These are phyloP conservation scores for Golubevia pallescens DNA, from an alignment of 1,284 basidiomycete genomes.

Conservation along the genomic window DNA sequence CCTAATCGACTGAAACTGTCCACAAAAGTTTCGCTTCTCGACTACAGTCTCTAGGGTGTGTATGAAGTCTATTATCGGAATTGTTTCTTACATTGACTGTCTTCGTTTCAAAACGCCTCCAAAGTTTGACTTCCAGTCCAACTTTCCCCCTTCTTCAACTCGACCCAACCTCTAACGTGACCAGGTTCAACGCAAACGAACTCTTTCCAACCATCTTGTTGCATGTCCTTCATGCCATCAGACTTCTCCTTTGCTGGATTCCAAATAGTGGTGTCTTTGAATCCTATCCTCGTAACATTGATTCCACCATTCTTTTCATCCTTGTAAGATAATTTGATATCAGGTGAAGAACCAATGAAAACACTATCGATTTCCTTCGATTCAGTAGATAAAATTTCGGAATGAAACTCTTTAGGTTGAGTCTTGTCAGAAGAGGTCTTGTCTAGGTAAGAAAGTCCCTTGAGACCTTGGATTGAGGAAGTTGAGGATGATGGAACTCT, in stretches of 20 bases:
- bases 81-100: too few species aligned
- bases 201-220: conserved; percentile 54
- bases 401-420: conserved; percentile 15
- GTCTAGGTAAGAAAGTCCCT: conserved; percentile 33
- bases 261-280: conserved; percentile 49
- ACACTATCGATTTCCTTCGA: conserved; percentile 31
- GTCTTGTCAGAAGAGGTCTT: conserved; percentile 19
- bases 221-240: conserved; percentile 61
- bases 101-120: too few species aligned
- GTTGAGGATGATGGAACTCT: conserved; percentile 32
- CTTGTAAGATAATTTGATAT: conserved; percentile 8
- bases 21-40: too few species aligned
- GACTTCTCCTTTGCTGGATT: conserved; percentile 63
- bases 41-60: too few species aligned
- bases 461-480: conserved; percentile 28
- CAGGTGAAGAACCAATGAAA: conserved; percentile 10
- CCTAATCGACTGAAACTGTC: too few species aligned
- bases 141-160: conserved; percentile 42
- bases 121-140: too few species aligned
- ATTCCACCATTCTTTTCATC: conserved; percentile 10
- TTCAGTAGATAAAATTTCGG: conserved; percentile 20
- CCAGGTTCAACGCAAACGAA: conserved; percentile 66
- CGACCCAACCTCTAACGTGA: conserved; percentile 44
- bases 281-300: too few species aligned
- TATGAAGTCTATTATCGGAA: too few species aligned